Percentiles rank a stretch among this genome's conserved stretches.
Evolutionary conservation across 2,329 filamentous ascomycete genomes (phyloP).

Genomic region (Microsporum ferrugineum): DNA sequence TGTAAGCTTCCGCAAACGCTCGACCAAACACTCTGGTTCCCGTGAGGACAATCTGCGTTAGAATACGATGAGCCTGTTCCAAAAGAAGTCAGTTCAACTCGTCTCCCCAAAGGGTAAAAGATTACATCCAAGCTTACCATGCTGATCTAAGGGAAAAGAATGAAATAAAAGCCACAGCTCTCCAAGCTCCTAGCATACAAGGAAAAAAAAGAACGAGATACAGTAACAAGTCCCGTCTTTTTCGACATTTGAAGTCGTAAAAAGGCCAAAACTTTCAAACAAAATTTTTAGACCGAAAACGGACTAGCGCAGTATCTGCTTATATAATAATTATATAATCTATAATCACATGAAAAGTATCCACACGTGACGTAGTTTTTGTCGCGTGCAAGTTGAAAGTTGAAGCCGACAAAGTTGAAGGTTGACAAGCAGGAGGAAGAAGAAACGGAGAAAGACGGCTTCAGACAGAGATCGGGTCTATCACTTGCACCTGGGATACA

Average conservation of each 20-base stretch:
- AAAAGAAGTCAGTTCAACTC: neutral
- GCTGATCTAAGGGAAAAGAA: neutral
- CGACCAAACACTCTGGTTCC: conserved; percentile 85
- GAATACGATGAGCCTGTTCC: conserved; percentile 75
- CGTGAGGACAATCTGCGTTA: conserved; percentile 84
- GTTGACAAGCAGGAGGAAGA: neutral
- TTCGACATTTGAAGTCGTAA: neutral
- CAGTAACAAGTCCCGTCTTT: neutral
- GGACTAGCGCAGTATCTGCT: conserved; percentile 8
- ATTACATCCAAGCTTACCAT: conserved; percentile 1
- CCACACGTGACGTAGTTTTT: conserved; percentile 6
- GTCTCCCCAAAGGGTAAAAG: neutral
- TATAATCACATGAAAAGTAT: neutral
- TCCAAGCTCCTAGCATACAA: neutral
- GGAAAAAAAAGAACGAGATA: neutral
- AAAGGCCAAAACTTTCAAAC: conserved; percentile 3
- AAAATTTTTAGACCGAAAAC: conserved; percentile 10
- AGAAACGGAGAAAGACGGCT: neutral
- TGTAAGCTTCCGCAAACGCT: conserved; percentile 88
- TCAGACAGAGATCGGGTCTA: neutral
- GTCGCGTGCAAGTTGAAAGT: neutral
- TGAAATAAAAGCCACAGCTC: neutral
- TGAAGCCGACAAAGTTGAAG: neutral
- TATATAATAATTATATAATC: conserved; percentile 3
- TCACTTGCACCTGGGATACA: conserved; percentile 7